Evolutionary conservation across 2,329 filamentous ascomycete genomes (phyloP), one percentile per base, ranked within the genome.

Genomic region (Exophiala xenobiotica): DNA sequence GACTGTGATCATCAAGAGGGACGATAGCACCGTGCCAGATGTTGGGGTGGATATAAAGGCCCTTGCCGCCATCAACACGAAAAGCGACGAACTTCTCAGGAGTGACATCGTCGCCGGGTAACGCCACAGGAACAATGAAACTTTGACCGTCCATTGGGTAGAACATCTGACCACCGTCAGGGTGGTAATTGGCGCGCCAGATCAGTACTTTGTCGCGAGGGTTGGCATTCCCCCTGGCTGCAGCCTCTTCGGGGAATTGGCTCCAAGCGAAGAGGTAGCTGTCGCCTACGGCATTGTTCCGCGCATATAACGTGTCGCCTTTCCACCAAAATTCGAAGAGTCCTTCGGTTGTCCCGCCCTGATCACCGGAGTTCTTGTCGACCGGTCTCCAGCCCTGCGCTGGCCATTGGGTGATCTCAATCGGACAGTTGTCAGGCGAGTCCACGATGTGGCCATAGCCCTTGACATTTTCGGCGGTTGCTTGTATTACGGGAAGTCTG

Each of bases 271-370:
- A 53, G n/a, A 53, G 39, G 35, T 53, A 53, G 11, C 44, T 48
- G 31, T 38, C 31, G 9, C 51, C 51, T 12, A 53, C 51, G 16
- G 51, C 51, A 20, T 49, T 49, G 46, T 53, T 53, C 22, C 51
- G 51, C 3, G 51, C 51, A 33, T 53, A 53, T 16, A 53, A 33
- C n/a, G 46, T 49, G 39, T 53, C 51, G 12, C 51, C 51, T 41
- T 53, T 53, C 51, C 51, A 53, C 51, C 51, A 53, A 24, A 53
- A 53, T 20, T 53, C 51, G 35, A 53, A 53, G 12, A 53, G 29
- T 4, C 51, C 51, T 12, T 53, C 51, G 14, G 51, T 49, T 2
- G 47, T 31, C 11, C 51, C 51, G 24, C 51, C 51, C 20, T 53
- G 51, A 23, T 53, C 51, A 11, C 51, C 51, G 1, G 51, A 53